Evolutionary conservation across 2,329 filamentous ascomycete species (phyloP).

Genomic region (Geosmithia flava): DNA sequence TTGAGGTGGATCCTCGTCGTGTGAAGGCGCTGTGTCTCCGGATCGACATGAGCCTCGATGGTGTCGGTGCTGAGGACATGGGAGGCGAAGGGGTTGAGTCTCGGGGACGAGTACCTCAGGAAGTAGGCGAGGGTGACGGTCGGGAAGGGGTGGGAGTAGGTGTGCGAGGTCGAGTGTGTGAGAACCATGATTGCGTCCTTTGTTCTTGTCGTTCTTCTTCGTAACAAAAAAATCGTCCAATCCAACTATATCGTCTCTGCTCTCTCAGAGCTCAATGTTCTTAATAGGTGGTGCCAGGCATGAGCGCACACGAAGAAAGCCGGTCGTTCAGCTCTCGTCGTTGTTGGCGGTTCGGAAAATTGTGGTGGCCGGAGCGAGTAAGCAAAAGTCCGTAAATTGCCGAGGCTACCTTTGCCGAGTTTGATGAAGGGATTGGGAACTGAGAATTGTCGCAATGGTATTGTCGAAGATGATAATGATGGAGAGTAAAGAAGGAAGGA

Average conservation of each 20-base stretch:
- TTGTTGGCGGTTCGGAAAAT: background rate
- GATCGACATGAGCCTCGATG: conserved; percentile 62
- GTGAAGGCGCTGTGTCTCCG: conserved; percentile 59
- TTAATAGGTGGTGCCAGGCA: background rate
- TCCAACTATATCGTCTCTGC: background rate
- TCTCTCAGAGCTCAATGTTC: background rate
- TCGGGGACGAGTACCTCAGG: conserved; percentile 64
- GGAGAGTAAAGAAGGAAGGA: background rate
- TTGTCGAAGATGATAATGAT: background rate
- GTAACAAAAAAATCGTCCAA: background rate
- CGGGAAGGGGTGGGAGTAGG: conserved; percentile 70
- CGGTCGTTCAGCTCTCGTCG: background rate
- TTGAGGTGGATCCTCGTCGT: conserved; percentile 75
- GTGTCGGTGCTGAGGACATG: conserved; percentile 79
- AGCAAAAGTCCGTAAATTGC: background rate
- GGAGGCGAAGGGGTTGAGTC: conserved; percentile 65
- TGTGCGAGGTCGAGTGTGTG: conserved; percentile 54
- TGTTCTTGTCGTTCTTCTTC: background rate
- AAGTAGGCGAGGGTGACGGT: conserved; percentile 84
- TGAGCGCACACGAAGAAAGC: background rate
- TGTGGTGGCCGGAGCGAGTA: background rate
- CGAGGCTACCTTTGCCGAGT: background rate
- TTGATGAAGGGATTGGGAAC: background rate
- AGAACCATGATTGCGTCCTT: conserved; percentile 39
- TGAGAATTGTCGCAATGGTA: background rate